Base-by-base conservation (phyloP, 1,139 yeast genomes). In the Candida anutae region DNA sequence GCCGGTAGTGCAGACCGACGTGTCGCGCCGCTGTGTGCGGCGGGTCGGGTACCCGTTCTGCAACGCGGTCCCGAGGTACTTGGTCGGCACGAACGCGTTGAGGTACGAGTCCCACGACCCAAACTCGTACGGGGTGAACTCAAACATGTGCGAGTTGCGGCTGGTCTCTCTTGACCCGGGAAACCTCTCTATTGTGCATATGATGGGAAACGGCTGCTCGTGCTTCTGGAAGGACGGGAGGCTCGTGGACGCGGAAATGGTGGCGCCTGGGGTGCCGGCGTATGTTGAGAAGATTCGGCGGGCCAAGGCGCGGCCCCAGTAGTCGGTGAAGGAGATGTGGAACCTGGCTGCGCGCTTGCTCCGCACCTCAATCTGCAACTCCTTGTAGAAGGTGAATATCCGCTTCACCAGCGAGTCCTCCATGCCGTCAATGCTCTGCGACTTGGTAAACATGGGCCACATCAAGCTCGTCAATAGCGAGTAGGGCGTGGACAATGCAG, bases 111-210 rank as follows among this genome's bases (percentile, higher is more conserved):
- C 77, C 79, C 83, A 79, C 1, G 81, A 74, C 1, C 87, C 87
- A 55, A 77, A 74, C 39, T 78, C 87, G 41, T 48, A 74, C 0
- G 87, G 85, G 12, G 69, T 74, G 30, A 78, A 64, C 46, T 79
- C 87, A 24, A 62, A 48, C 8, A 58, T 32, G 27, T 59, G 63
- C 2, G 69, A 58, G 17, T 43, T 39, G 10, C 30, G 19, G 29
- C 55, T 50, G 3, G 48, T 39, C 16, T 43, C 48, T 15, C 26
- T 4, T n/a, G 19, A 21, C 6, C 27, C 36, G 1, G 64, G 62
- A 13, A 44, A 37, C 16, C 53, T 49, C 25, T 61, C 66, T 16
- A 61, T 46, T 0, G 70, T 47, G 4, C 58, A 52, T 4, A 64
- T 43, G 1, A 65, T 50, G 0, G 72, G 72, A 32, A 61, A 64